Evolutionary conservation across 257 asterid genomes (phyloP).

Genomic region (Jaltomata sinuosa): DNA sequence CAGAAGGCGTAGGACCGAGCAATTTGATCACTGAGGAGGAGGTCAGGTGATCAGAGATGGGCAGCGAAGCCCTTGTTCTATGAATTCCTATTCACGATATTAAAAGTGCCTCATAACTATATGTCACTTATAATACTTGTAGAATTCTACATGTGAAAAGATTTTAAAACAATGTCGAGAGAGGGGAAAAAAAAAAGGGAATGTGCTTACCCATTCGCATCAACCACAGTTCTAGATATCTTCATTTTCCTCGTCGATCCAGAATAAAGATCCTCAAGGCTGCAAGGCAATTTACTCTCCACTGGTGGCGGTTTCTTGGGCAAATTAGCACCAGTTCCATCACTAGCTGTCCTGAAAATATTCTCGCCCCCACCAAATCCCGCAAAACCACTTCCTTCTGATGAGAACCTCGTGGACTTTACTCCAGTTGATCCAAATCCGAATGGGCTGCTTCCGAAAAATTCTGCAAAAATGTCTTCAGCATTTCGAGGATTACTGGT

Average conservation of each 20-base stretch:
- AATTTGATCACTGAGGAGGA: neutral
- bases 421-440: slow-evolving; percentile 52
- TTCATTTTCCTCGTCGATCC: slow-evolving; percentile 90
- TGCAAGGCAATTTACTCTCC: slow-evolving; percentile 66
- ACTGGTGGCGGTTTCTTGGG: slow-evolving; percentile 77
- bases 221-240: slow-evolving; percentile 72
- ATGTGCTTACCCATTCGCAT: slow-evolving; percentile 38
- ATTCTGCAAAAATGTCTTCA: slow-evolving; percentile 89
- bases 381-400: slow-evolving; percentile 41
- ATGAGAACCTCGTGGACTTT: slow-evolving; percentile 45
- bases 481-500: slow-evolving; percentile 68
- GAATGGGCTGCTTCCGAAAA: slow-evolving; percentile 85
- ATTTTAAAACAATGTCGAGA: neutral
- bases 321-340: slow-evolving; percentile 33
- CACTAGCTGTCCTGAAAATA: slow-evolving; percentile 24
- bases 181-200: neutral
- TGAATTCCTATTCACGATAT: neutral
- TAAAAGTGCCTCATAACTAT: neutral
- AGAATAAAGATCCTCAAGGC: slow-evolving; percentile 70
- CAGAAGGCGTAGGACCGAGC: neutral
- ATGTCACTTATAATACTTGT: neutral
- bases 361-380: slow-evolving; percentile 17
- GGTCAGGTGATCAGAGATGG: neutral
- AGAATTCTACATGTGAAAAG: neutral
- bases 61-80: neutral